Base-by-base conservation (phyloP, 1,284 basidiomycete species). In the Microbotryomycetes sp. region DNA sequence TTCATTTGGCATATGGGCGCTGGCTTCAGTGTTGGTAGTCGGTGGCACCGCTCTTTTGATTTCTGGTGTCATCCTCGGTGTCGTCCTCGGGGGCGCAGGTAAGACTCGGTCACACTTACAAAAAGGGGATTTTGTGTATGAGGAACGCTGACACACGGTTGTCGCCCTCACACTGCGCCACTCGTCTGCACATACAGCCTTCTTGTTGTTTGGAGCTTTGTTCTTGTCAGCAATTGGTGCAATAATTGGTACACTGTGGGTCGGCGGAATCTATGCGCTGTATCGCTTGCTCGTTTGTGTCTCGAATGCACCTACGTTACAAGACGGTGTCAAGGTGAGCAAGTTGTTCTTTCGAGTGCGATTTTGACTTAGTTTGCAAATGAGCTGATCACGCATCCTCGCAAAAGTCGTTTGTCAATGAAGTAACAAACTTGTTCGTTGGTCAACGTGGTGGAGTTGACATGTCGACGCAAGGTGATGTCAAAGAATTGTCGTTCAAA, bases 51-150 rank as follows among this genome's bases (percentile, higher is more conserved):
- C 64, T 2, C 36, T 65, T 19, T 23, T 62, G 29, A 42, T 31
- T 3, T 52, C 64, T n/a, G 28, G 54, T 1, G 51, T 48, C 31
- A 22, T 56, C 29, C 49, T 60, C 54, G 31, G 26, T 2, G 62
- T 54, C 56, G 45, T 62, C 42, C 50, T 65, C 30, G 64, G 60
- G 1, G 47, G 54, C 19, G 64, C 60, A 7, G 60, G 63, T 59
- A 28, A 28, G 63, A 42, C 25, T 5, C 15, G 16, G 46, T 23
- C 30, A 3, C 3, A 16, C 25, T 2, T 22, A 1, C 50, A 16
- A 1, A 5, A 14, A 3, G n/a, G n/a, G n/a, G n/a, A n/a, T n/a
- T n/a, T n/a, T n/a, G n/a, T n/a, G n/a, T n/a, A n/a, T n/a, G n/a
- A n/a, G n/a, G n/a, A n/a, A n/a, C n/a, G n/a, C n/a, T n/a, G n/a